Evolutionary conservation across 331 rosid species (phyloP).

Genomic region (Telfairia occidentalis): DNA sequence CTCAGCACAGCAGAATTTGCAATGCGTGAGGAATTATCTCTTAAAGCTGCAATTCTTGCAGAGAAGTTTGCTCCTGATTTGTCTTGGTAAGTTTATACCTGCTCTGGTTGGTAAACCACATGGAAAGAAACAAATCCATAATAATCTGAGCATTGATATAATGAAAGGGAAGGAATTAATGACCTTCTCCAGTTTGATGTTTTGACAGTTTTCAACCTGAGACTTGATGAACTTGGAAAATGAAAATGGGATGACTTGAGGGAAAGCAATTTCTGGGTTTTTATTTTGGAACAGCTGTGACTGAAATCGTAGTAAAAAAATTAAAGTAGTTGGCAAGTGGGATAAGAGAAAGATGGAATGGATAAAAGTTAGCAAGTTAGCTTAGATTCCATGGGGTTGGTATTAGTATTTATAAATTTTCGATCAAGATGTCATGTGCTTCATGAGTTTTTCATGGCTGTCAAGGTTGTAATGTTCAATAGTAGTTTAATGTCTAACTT

Average conservation of each 20-base stretch:
- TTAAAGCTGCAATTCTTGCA: constrained; percentile 98
- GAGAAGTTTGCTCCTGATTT: constrained; percentile 99
- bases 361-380: no score
- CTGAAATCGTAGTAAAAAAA: no score
- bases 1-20: constrained; percentile 97
- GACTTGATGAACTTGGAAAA: not conserved
- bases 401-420: no score
- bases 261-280: not conserved
- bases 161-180: not conserved
- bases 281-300: not conserved
- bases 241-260: not conserved
- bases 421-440: no score
- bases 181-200: not conserved
- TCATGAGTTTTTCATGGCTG: not conserved
- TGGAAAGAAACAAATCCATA: not conserved
- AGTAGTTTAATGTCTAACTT: not conserved
- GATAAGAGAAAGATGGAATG: no score
- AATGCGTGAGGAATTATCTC: constrained; percentile 97
- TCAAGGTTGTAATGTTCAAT: not conserved
- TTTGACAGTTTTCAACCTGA: not conserved
- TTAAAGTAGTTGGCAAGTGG: no score
- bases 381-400: no score
- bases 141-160: not conserved
- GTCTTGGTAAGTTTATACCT: constrained; percentile 52
- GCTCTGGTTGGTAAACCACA: not conserved